These are phyloP conservation scores for Neofusicoccum umdonicola DNA, from an alignment of 2,329 filamentous ascomycete genomes.

Conservation along the genomic window DNA sequence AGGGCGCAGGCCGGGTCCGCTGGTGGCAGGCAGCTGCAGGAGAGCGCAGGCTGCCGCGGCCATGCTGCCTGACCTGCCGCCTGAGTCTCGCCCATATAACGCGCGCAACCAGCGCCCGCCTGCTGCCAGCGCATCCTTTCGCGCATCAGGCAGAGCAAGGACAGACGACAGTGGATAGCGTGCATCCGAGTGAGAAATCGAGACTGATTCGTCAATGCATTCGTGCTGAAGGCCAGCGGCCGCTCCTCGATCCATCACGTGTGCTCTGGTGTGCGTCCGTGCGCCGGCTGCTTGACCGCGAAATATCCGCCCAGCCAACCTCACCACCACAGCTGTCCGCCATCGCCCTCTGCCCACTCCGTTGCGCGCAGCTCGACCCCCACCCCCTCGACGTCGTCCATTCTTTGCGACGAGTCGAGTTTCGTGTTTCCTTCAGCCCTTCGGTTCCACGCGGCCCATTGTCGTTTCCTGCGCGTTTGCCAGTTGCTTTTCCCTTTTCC, in stretches of 20 bases:
- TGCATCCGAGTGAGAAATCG: neutral
- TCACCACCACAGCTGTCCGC: conserved; percentile 23
- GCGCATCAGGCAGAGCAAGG: neutral
- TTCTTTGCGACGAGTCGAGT: conserved; percentile 23
- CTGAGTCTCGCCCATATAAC: conserved; percentile 1
- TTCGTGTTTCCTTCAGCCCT: conserved; percentile 23
- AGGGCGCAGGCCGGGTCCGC: neutral
- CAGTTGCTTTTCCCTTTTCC: conserved; percentile 21
- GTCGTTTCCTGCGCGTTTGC: conserved; percentile 6
- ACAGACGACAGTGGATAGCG: neutral
- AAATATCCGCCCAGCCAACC: conserved; percentile 19
- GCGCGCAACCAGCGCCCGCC: neutral
- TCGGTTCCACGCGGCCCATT: neutral
- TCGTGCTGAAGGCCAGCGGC: neutral
- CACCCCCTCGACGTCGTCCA: conserved; percentile 31
- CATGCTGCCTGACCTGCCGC: neutral
- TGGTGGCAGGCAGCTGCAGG: conserved; percentile 2
- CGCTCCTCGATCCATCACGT: neutral
- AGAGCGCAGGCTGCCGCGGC: conserved; percentile 2
- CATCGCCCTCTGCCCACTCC: conserved; percentile 19
- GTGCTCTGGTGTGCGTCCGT: neutral
- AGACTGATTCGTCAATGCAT: neutral
- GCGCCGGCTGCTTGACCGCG: conserved; percentile 5
- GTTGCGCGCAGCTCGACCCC: conserved; percentile 19
- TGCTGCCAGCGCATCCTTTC: neutral